Conservation (phyloP, 164 flowering plant genomes). For the Paratinospora sagittata region DNA sequence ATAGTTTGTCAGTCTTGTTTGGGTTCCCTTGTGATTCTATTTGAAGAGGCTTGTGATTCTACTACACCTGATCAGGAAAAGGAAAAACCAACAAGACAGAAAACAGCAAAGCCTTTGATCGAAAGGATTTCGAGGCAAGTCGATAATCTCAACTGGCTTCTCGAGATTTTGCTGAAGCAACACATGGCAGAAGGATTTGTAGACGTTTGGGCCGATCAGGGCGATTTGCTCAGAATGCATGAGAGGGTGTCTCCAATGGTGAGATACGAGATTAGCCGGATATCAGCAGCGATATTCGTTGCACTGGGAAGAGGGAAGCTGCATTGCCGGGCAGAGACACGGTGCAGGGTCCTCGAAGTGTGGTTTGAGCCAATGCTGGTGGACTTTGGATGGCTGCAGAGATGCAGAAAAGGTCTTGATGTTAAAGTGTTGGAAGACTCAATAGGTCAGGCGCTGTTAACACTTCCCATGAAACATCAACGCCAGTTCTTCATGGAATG, state of each 20-base stretch:
- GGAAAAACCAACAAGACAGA: constrained; percentile 19
- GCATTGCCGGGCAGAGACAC: constrained; percentile 52
- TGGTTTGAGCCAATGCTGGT: constrained; percentile 83
- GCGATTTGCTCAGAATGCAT: constrained; percentile 46
- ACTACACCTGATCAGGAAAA: background rate
- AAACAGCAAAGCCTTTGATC: constrained; percentile 40
- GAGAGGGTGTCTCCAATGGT: constrained; percentile 63
- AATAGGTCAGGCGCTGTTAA: constrained; percentile 77
- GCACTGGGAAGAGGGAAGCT: constrained; percentile 73
- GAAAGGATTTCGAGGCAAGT: constrained; percentile 72
- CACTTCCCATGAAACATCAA: constrained; percentile 74
- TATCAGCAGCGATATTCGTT: constrained; percentile 61
- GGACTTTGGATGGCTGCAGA: constrained; percentile 90
- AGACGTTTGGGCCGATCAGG: constrained; percentile 62
- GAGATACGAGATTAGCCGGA: constrained; percentile 81
- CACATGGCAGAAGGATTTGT: constrained; percentile 87
- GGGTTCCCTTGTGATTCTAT: constrained; percentile 34
- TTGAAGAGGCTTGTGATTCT: constrained; percentile 45
- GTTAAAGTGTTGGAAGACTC: constrained; percentile 72
- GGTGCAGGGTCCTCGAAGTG: constrained; percentile 41
- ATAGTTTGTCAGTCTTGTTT: constrained; percentile 52
- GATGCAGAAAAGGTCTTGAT: constrained; percentile 84
- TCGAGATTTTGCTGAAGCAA: constrained; percentile 67
- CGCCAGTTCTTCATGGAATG: constrained; percentile 71
- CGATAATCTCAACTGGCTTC: constrained; percentile 78